Evolutionary conservation across 345 rosid genomes (phyloP).

Genomic region (Eucalyptus regnans): DNA sequence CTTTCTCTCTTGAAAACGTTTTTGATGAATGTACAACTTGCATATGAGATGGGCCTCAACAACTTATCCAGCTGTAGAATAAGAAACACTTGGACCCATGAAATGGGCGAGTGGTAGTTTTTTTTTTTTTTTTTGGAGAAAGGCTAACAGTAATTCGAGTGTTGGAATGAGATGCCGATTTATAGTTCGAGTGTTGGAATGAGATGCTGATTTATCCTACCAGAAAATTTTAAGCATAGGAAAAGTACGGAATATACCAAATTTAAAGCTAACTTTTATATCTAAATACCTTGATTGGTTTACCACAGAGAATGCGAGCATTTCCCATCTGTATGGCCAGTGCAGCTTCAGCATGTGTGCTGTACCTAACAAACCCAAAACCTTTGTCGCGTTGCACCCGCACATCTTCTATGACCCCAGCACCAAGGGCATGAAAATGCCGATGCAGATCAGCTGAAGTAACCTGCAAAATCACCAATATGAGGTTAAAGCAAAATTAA

Average conservation of each 20-base stretch:
- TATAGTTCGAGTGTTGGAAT: neutral
- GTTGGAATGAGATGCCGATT: neutral
- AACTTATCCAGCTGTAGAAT: neutral
- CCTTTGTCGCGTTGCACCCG: constrained; percentile 89
- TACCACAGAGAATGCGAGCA: constrained; percentile 54
- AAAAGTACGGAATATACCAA: neutral
- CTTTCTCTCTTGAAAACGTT: neutral
- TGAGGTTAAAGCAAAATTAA: neutral
- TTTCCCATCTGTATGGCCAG: constrained; percentile 88
- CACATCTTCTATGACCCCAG: constrained; percentile 83
- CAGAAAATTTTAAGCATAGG: neutral
- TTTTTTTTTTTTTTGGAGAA: neutral
- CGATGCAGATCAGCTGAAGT: constrained; percentile 65
- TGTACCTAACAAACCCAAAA: constrained; percentile 87
- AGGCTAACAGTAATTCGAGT: neutral
- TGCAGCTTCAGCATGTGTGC: constrained; percentile 74
- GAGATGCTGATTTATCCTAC: neutral
- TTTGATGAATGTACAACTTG: neutral
- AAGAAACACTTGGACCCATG: neutral
- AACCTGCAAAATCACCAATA: constrained; percentile 25
- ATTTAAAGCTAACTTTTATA: neutral
- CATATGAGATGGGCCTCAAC: neutral
- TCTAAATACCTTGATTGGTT: constrained; percentile 56
- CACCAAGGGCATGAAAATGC: constrained; percentile 62
- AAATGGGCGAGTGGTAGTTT: neutral